phyloP scores from a whole-genome alignment of 1,284 basidiomycete species.

The Cutaneotrichosporon dermatis region DNA sequence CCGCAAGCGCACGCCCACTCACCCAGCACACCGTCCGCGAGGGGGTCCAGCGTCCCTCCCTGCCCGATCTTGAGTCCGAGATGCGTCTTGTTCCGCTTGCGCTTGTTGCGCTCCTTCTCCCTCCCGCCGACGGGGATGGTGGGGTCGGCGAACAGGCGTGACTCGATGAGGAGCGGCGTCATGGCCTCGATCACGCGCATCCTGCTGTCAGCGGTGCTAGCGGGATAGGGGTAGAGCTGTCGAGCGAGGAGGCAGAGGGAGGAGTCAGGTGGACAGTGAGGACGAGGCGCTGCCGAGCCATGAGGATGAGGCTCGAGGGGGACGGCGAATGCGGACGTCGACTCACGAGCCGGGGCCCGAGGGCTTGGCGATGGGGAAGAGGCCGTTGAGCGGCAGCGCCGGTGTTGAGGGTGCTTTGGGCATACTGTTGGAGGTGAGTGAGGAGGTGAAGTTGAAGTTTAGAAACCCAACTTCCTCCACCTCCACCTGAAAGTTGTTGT shows the following conservation, averaged over 20 bases:
- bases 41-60: constrained; percentile 78
- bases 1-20: constrained; percentile 49
- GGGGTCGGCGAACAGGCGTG: constrained; percentile 68
- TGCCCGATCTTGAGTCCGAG: constrained; percentile 48
- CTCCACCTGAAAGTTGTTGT: neutral
- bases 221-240: too few species aligned
- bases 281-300: too few species aligned
- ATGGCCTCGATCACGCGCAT: constrained; percentile 87
- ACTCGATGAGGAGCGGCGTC: constrained; percentile 72
- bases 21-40: constrained; percentile 74
- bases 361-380: constrained; percentile 50
- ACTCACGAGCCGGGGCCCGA: constrained; percentile 47
- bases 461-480: neutral
- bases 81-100: constrained; percentile 40
- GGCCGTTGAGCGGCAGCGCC: constrained; percentile 45
- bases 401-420: constrained; percentile 12
- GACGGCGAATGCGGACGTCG: neutral
- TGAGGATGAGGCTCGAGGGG: neutral
- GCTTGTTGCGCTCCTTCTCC: constrained; percentile 23
- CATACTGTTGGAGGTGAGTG: constrained; percentile 6
- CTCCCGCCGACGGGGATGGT: constrained; percentile 16
- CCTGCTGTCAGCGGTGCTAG: constrained; percentile 48
- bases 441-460: neutral
- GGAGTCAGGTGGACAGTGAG: too few species aligned
- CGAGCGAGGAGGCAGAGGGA: too few species aligned